phyloP scores from a whole-genome alignment of 2,329 filamentous ascomycete species.

The Cercospora citrullina region DNA sequence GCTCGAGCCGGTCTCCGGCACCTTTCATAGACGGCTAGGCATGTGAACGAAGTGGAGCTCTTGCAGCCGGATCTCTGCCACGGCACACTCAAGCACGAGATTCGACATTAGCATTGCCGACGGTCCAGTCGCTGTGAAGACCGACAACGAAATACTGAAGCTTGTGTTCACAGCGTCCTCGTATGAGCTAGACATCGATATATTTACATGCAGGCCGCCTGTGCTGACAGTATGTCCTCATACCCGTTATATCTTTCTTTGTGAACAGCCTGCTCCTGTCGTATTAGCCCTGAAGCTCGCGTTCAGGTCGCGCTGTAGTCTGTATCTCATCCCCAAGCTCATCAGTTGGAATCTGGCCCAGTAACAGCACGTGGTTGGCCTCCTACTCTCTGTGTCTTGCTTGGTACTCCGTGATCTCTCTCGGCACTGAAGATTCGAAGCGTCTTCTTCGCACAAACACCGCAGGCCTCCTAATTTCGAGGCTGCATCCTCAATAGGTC shows the following conservation, averaged over 20 bases:
- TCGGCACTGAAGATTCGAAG: background rate
- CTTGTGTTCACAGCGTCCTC: background rate
- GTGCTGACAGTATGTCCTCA: background rate
- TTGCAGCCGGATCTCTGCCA: background rate
- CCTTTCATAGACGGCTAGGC: background rate
- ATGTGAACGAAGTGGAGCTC: background rate
- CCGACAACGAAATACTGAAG: background rate
- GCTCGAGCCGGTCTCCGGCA: background rate
- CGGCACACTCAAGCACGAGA: background rate
- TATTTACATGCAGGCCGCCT: background rate
- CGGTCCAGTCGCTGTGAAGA: background rate
- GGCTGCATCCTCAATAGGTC: background rate
- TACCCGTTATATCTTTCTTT: background rate
- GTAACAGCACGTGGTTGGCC: background rate
- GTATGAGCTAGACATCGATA: background rate
- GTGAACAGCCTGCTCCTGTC: background rate
- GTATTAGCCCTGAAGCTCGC: background rate
- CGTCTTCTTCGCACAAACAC: background rate
- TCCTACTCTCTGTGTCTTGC: background rate
- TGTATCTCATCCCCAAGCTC: background rate
- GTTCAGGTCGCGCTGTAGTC: background rate
- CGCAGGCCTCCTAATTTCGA: background rate
- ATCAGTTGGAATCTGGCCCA: background rate
- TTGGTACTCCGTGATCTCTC: background rate
- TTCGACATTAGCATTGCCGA: background rate